A percentile compares a stretch with the other conserved stretches of the same genome.
Evolutionary conservation across 2,329 filamentous ascomycete species (phyloP).

Genomic region (Colletotrichum somersetense): DNA sequence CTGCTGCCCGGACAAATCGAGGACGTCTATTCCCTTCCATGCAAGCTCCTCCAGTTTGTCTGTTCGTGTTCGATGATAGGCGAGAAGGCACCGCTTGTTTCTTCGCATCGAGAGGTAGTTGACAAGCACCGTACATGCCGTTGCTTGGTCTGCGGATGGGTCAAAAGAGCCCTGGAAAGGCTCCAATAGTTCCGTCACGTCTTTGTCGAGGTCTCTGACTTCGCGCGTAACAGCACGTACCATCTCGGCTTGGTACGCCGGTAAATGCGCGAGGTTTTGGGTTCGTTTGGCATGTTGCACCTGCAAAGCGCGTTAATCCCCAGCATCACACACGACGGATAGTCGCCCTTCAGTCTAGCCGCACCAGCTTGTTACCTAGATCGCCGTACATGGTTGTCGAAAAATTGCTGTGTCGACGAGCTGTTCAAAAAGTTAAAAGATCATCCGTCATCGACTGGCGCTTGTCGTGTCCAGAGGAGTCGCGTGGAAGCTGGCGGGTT

Average conservation of each 20-base stretch:
- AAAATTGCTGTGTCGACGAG: no score
- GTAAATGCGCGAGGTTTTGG: constrained; percentile 85
- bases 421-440: not conserved
- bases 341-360: constrained; percentile 6
- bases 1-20: constrained; percentile 75
- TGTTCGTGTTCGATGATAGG: constrained; percentile 90
- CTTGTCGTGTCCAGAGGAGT: constrained; percentile 1
- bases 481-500: constrained; percentile 13
- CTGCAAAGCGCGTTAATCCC: constrained; percentile 59
- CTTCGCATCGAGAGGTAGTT: constrained; percentile 95
- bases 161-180: constrained; percentile 89
- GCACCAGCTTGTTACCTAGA: constrained; percentile 86
- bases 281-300: constrained; percentile 97
- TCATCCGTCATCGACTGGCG: not conserved
- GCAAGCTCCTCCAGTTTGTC: constrained; percentile 95
- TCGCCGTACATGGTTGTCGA: constrained; percentile 82
- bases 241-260: constrained; percentile 91
- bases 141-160: constrained; percentile 83
- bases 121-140: constrained; percentile 89
- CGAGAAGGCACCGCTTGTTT: constrained; percentile 94
- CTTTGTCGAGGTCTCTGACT: constrained; percentile 91
- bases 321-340: constrained; percentile 9
- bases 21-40: constrained; percentile 88
- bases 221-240: constrained; percentile 90
- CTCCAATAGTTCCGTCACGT: constrained; percentile 82